These are phyloP conservation scores for Coemansia sp. DNA, from an alignment of 192 early-diverging fungal species.

Conservation along the genomic window DNA sequence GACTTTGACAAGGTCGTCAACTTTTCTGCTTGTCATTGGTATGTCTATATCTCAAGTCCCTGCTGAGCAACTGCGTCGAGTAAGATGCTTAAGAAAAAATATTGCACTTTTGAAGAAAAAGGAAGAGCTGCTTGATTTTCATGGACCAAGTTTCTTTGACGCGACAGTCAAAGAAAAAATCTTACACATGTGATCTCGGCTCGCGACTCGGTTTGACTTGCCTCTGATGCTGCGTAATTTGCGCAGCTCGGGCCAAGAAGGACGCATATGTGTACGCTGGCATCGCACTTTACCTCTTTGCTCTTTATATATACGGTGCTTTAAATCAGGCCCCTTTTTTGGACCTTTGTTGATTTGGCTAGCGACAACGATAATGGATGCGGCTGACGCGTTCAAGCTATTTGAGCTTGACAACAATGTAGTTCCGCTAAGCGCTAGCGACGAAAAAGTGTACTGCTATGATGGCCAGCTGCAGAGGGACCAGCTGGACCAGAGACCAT, in stretches of 20 bases:
- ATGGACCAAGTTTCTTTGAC: not conserved
- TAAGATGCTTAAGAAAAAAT: not conserved
- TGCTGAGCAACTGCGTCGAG: not conserved
- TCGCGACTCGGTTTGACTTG: not conserved
- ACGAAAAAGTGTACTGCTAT: slow-evolving; percentile 81
- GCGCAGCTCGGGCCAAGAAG: not conserved
- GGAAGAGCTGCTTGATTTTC: not conserved
- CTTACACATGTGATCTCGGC: not conserved
- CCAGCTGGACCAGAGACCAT: slow-evolving; percentile 66
- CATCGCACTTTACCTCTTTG: not conserved
- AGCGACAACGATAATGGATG: slow-evolving; percentile 12
- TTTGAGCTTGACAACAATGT: slow-evolving; percentile 73
- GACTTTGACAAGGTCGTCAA: slow-evolving; percentile 19
- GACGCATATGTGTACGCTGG: not conserved
- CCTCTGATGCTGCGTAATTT: not conserved
- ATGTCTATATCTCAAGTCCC: not conserved
- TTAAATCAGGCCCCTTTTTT: not conserved
- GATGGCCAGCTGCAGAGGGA: slow-evolving; percentile 67
- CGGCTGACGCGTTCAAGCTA: slow-evolving; percentile 36
- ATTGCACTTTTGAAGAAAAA: not conserved
- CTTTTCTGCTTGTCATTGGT: slow-evolving; percentile 9
- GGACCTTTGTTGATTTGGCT: not conserved
- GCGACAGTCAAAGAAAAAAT: slow-evolving; percentile 1
- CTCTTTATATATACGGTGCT: not conserved
- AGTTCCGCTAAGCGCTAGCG: slow-evolving; percentile 57